Conservation (phyloP, 225 moss, liverwort and hornwort species). For the Polytrichum formosum region DNA sequence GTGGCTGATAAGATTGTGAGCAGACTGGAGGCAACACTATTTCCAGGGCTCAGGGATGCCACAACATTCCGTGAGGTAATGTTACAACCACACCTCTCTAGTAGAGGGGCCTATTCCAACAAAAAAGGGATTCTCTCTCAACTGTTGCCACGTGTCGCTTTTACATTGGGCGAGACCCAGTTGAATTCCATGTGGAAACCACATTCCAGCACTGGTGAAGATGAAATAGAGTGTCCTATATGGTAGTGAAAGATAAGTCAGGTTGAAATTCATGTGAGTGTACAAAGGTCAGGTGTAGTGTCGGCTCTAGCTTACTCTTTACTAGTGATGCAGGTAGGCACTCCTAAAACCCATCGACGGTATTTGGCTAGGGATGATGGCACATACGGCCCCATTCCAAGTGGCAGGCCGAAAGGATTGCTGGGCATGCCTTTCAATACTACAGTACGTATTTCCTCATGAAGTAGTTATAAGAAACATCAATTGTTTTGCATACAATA, state of each 20-base stretch:
- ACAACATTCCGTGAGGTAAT: constrained; percentile 73
- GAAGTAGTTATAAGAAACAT: neutral
- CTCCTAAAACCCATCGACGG: constrained; percentile 86
- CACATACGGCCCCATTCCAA: constrained; percentile 90
- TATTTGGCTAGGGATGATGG: constrained; percentile 86
- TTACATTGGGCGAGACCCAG: no score
- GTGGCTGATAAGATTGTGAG: constrained; percentile 73
- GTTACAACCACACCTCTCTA: no score
- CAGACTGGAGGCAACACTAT: constrained; percentile 68
- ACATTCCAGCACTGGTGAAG: no score
- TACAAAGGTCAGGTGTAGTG: neutral
- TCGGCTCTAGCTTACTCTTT: no score
- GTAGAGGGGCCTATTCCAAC: no score
- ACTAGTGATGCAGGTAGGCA: constrained; percentile 42
- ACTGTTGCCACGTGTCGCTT: no score
- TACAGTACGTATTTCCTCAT: constrained; percentile 31
- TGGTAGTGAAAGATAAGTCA: no score
- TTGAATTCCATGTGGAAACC: no score
- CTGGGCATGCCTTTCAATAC: constrained; percentile 98
- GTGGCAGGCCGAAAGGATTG: constrained; percentile 77
- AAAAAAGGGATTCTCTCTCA: no score
- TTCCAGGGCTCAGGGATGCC: constrained; percentile 73
- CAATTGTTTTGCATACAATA: no score
- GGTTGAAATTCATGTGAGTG: neutral
- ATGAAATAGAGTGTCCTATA: no score